These are phyloP conservation scores for Acrodontium crateriforme DNA, from an alignment of 2,329 filamentous ascomycete genomes.

Conservation along the genomic window DNA sequence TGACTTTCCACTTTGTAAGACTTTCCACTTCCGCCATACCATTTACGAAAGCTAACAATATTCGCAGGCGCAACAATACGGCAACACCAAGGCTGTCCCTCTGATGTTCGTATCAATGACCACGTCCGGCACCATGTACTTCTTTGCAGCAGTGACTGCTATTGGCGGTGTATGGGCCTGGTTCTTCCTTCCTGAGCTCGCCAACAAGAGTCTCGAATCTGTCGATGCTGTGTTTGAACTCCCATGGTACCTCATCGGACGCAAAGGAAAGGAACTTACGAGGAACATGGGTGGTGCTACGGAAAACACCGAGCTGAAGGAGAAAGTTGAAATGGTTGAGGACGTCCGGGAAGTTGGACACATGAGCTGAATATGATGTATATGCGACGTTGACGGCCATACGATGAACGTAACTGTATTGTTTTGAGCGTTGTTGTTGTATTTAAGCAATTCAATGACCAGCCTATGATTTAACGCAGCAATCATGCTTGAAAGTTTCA, in stretches of 20 bases:
- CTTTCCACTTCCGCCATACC: conserved; percentile 39
- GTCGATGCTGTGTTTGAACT: conserved; percentile 42
- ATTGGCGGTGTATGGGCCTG: conserved; percentile 51
- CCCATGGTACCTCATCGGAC: conserved; percentile 64
- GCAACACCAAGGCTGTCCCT: conserved; percentile 60
- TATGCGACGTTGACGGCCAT: no score
- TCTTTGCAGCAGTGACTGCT: conserved; percentile 55
- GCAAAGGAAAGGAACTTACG: conserved; percentile 20
- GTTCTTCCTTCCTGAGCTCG: conserved; percentile 40
- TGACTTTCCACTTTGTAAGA: conserved; percentile 70
- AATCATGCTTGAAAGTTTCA: no score
- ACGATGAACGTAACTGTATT: no score
- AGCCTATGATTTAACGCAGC: no score
- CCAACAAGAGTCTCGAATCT: conserved; percentile 40
- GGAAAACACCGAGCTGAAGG: conserved; percentile 13
- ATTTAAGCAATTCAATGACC: no score
- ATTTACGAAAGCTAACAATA: no score
- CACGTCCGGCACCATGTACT: conserved; percentile 60
- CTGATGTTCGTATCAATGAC: conserved; percentile 53
- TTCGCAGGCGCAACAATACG: no score
- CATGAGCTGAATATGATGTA: no score
- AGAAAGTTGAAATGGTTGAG: conserved; percentile 12
- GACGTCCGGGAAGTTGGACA: conserved; percentile 9
- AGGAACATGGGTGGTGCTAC: conserved; percentile 11
- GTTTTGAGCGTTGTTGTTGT: no score